A percentile compares a stretch with the other conserved stretches of the same genome.
phyloP scores from a whole-genome alignment of 2,329 filamentous ascomycete genomes.

The Cercospora janseana region DNA sequence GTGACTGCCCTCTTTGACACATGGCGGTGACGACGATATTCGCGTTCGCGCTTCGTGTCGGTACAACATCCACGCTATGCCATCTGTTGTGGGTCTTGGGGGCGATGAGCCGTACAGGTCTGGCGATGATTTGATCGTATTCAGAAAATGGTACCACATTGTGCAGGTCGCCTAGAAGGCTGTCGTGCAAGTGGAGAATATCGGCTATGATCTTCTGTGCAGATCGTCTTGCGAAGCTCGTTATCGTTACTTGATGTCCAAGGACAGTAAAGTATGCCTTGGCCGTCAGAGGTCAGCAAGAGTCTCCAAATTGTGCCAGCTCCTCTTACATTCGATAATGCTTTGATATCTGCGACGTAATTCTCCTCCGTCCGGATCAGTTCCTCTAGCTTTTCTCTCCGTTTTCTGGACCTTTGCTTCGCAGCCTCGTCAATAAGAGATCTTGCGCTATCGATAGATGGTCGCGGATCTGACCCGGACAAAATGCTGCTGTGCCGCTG shows the following conservation, averaged over 20 bases:
- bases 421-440: conserved; percentile 64
- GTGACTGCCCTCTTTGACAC: conserved; percentile 44
- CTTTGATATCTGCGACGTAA: conserved; percentile 83
- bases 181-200: conserved; percentile 79
- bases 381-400: conserved; percentile 79
- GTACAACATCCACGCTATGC: conserved; percentile 49
- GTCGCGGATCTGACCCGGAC: conserved; percentile 66
- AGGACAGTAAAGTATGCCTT: conserved; percentile 47
- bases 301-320: neutral
- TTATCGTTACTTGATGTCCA: conserved; percentile 30
- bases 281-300: neutral
- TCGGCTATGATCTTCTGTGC: conserved; percentile 52
- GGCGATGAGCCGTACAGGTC: conserved; percentile 8
- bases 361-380: conserved; percentile 81
- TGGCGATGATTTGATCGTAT: conserved; percentile 38
- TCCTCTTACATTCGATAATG: conserved; percentile 72
- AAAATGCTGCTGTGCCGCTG: conserved; percentile 56
- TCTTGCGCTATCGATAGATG: conserved; percentile 57
- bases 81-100: conserved; percentile 47
- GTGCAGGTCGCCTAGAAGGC: conserved; percentile 73
- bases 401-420: conserved; percentile 68
- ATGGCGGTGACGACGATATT: conserved; percentile 31
- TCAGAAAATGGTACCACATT: conserved; percentile 65
- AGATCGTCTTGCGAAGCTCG: conserved; percentile 31
- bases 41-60: conserved; percentile 36